Base-by-base conservation (phyloP, 305 asterid species). In the Fraxinus velutina region DNA sequence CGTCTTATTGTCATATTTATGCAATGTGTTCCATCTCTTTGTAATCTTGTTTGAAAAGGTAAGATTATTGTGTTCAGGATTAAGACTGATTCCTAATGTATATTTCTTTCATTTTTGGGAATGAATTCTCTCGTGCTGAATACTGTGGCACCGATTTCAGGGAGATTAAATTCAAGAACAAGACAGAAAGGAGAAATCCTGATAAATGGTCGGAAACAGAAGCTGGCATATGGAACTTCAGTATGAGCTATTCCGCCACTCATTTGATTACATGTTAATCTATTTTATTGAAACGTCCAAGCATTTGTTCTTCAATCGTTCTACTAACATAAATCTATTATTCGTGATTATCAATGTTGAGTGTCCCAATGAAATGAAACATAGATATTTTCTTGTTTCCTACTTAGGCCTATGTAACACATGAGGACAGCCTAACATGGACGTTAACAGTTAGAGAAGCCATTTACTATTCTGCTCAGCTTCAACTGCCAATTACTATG, bases 401-500 rank as follows among this genome's bases (percentile, higher is more conserved):
- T 29, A 4, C 24, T 27, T 84, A 89, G 92, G 93, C 90, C 2
- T 91, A 91, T 76, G 91, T 89, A 80, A 90, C 93, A 66, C 93
- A 91, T 83, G 86, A 90, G 37, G 89, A 86, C 83, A 81, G 86
- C 73, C 80, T 90, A 77, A 86, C 89, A 73, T 89, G 91, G 92
- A 91, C 95, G 8, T 68, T 90, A 34, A 91, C 93, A 0, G 91
- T 90, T 5, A 86, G 89, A 86, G 92, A 90, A 86, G 89, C 89
- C 2, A 87, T 91, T 2, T 81, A 87, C 91, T 90, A 86, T 79
- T 90, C 93, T 9, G 93, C 92, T 1, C 87, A 84, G 85, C 93
- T 91, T 72, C 95, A 88, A 79, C 57, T 90, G 34, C 91, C 91
- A 0, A 80, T 13, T 33, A 82, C 86, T 60, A 85, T 90, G 90